Percentiles rank a stretch among this genome's conserved stretches.
Conservation (phyloP, 345 rosid genomes). For the Populus pruinosa region DNA sequence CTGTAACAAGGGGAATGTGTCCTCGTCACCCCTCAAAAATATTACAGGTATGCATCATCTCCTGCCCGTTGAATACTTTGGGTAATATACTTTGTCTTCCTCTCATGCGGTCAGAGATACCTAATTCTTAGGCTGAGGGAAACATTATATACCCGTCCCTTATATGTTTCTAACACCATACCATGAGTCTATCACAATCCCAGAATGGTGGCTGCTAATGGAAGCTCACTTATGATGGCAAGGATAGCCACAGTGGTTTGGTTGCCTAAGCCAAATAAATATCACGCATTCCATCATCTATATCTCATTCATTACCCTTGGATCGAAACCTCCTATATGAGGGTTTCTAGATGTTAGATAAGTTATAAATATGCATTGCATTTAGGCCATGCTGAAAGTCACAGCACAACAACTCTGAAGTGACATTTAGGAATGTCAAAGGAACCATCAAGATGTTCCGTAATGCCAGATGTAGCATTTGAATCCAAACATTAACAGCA, state of each 20-base stretch:
- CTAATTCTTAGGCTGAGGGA: background rate
- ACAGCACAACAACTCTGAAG: background rate
- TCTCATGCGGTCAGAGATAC: background rate
- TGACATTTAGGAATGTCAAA: background rate
- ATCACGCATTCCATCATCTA: background rate
- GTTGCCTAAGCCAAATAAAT: background rate
- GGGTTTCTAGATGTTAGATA: background rate
- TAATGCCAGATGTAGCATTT: background rate
- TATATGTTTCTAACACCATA: background rate
- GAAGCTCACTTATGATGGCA: background rate
- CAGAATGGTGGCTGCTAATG: background rate
- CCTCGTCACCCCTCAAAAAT: background rate
- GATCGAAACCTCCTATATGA: background rate
- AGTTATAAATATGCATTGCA: background rate
- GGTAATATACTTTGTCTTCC: background rate
- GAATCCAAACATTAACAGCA: background rate
- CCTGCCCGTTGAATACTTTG: background rate
- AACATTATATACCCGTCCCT: background rate
- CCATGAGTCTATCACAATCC: background rate
- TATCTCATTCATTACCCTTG: background rate
- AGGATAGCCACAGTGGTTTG: background rate
- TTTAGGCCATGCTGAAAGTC: background rate
- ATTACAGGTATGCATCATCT: background rate
- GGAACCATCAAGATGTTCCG: background rate
- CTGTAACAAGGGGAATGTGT: background rate